Evolutionary conservation across 768 basidiomycete species (phyloP).

Genomic region (Cystofilobasidium ferigula): DNA sequence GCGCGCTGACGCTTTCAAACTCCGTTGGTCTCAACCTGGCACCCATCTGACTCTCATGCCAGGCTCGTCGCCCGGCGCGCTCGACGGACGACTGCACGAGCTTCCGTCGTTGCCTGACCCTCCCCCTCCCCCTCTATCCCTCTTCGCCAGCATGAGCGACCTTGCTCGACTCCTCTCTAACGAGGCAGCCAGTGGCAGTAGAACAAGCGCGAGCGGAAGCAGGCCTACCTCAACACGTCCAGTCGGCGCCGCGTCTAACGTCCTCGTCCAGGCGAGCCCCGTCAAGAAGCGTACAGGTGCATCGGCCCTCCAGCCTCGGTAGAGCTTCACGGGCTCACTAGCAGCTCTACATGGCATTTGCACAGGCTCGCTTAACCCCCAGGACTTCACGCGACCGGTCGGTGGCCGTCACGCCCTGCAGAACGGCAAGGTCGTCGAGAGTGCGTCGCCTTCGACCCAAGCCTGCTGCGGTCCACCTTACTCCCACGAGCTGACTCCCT

Average conservation of each 20-base stretch:
- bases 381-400: neutral
- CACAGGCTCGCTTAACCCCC: neutral
- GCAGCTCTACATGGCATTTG: neutral
- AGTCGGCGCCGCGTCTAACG: neutral
- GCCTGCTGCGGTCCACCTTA: neutral
- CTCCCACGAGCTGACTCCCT: neutral
- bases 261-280: conserved; percentile 24
- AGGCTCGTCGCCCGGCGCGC: neutral
- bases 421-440: conserved; percentile 2
- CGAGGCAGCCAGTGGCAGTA: neutral
- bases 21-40: too few relatives aligned
- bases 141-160: neutral
- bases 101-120: neutral
- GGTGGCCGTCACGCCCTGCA: neutral
- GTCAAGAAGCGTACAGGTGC: conserved; percentile 14
- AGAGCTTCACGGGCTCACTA: neutral
- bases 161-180: too few relatives aligned
- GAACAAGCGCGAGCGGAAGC: conserved; percentile 2
- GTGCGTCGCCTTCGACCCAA: neutral
- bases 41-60: too few relatives aligned
- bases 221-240: neutral
- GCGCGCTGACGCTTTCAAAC: too few relatives aligned
- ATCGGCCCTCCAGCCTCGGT: neutral
- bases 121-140: neutral
- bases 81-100: too few relatives aligned